phyloP scores from a whole-genome alignment of 2,329 filamentous ascomycete species.

The Aspergillus chevalieri region DNA sequence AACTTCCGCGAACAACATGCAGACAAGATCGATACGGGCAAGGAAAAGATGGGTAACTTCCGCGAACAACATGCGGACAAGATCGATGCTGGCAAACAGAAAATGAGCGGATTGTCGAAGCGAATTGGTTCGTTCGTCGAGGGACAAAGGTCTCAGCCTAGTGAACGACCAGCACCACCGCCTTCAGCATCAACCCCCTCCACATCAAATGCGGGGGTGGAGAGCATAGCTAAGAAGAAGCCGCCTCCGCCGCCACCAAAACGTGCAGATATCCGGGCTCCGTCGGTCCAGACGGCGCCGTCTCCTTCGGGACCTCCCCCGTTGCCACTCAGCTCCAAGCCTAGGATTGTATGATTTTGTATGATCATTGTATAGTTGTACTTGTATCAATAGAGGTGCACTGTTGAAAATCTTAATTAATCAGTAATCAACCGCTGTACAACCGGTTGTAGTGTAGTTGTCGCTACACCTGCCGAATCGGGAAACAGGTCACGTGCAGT shows the following conservation, averaged over 20 bases:
- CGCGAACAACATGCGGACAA: not conserved
- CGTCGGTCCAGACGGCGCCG: constrained; percentile 25
- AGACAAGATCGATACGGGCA: not conserved
- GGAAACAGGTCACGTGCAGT: no score
- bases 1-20: constrained; percentile 20
- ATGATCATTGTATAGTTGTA: constrained; percentile 9
- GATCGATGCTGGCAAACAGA: constrained; percentile 46
- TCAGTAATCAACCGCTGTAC: no score
- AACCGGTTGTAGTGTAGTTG: no score
- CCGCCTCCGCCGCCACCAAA: constrained; percentile 56
- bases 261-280: constrained; percentile 44
- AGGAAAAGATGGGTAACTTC: not conserved
- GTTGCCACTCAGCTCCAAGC: constrained; percentile 53
- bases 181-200: constrained; percentile 1
- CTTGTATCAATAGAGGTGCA: no score
- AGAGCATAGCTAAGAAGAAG: constrained; percentile 38
- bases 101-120: constrained; percentile 32
- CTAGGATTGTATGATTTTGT: constrained; percentile 33
- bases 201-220: constrained; percentile 23
- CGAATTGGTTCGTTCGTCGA: constrained; percentile 45
- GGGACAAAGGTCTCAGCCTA: constrained; percentile 30
- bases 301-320: constrained; percentile 44
- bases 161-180: constrained; percentile 10
- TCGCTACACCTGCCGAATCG: no score
- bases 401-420: no score